Base-by-base conservation (phyloP, 202 grass and related monocot species). In the Panicum virgatum region DNA sequence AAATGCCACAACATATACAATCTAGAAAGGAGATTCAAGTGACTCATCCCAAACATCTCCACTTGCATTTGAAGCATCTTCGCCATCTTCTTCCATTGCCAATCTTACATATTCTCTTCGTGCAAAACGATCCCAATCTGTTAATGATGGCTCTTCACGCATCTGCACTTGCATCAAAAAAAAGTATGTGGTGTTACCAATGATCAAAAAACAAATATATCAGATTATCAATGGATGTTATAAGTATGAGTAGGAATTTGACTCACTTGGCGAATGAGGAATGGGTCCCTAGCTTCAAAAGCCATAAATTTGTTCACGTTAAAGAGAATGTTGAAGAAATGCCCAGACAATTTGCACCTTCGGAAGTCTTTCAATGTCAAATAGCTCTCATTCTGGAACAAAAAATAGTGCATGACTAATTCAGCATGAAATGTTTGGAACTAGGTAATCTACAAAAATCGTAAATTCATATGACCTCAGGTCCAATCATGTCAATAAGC, bases 61-160 rank as follows among this genome's bases (percentile, higher is more conserved):
- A 89, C 97, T 99, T 86, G 92, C 93, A 73, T 99, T 96, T 1
- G 97, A 99, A 75, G 93, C 97, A 94, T 96, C 93, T 93, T 99
- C 96, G 37, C 85, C 91, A 89, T 99, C 96, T 78, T 99, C 96
- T 91, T 99, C 96, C 96, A 92, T 96, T 0, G 91, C 92, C 84
- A 99, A 86, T 81, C 96, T 93, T 69, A 99, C 91, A 68, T 99
- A 96, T 63, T 99, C 93, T 89, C 87, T 93, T 63, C 85, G 88
- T 58, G 97, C 97, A 82, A 99, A 99, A 57, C 97, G 91, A 72
- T 99, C 97, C 93, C 97, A 99, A 63, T 99, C 97, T 53, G 93
- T 99, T 81, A 99, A 88, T 63, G 91, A 90, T 69, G 93, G 97
- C 62, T 99, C 91, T 77, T 96, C 93, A 75, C 97, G 91, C 91